Conservation (phyloP, 192 early-diverging fungal genomes). For the Lunasporangiospora selenospora region DNA sequence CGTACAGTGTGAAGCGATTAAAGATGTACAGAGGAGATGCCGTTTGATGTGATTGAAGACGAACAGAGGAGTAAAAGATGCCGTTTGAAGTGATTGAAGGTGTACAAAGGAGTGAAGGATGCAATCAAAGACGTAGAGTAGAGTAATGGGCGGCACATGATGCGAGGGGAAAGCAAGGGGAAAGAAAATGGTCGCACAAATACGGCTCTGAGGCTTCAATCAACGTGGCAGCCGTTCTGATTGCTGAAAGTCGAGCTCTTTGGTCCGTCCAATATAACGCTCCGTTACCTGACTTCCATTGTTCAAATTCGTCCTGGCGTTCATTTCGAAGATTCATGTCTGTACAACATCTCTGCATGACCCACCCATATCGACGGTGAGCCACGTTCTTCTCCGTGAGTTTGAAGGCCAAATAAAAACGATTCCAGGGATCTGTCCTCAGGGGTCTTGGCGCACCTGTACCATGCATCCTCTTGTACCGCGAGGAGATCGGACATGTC, state of each 20-base stretch:
- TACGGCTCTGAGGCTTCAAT: conserved; percentile 28
- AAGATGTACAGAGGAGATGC: no score
- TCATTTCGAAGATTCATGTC: conserved; percentile 1
- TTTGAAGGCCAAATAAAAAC: conserved; percentile 25
- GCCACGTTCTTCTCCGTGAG: conserved; percentile 11
- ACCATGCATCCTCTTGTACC: conserved; percentile 4
- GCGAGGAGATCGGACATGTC: conserved; percentile 9
- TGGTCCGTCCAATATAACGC: conserved; percentile 21
- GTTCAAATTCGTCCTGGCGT: conserved; percentile 19
- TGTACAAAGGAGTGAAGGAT: no score
- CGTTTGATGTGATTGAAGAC: no score
- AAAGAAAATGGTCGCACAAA: no score
- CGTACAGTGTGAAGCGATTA: no score
- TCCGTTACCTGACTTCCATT: conserved; percentile 22
- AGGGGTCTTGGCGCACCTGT: conserved; percentile 4
- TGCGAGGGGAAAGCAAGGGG: no score
- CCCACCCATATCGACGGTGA: conserved; percentile 18
- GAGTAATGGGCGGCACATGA: no score
- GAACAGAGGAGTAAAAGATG: no score
- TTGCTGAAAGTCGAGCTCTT: conserved; percentile 22
- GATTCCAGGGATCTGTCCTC: conserved; percentile 8
- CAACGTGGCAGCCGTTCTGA: conserved; percentile 17
- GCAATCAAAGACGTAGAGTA: no score
- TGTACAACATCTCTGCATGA: conserved; percentile 15
- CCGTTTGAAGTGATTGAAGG: no score